phyloP scores from a whole-genome alignment of 768 basidiomycete species.

The Pulveroboletus frians region DNA sequence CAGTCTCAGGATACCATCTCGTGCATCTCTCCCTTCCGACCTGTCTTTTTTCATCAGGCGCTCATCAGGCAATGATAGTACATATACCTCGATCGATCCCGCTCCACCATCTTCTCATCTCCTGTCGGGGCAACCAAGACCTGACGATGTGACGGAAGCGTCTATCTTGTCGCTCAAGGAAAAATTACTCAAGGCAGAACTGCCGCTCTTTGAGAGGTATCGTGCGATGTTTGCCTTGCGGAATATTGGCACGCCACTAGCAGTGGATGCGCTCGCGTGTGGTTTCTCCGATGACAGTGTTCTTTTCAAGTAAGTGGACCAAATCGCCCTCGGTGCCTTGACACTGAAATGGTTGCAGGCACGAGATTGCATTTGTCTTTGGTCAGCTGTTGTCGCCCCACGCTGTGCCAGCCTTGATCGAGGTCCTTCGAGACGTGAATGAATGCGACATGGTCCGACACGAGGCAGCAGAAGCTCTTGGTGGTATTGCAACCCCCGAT shows the following conservation, averaged over 20 bases:
- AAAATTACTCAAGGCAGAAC: conserved; percentile 57
- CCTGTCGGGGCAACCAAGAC: conserved; percentile 48
- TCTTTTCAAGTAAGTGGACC: conserved; percentile 75
- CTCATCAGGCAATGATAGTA: conserved; percentile 33
- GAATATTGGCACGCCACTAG: conserved; percentile 81
- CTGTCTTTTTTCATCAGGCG: background rate
- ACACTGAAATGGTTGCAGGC: conserved; percentile 43
- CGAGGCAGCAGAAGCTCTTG: conserved; percentile 96
- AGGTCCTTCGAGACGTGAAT: conserved; percentile 60
- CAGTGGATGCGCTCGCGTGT: conserved; percentile 85
- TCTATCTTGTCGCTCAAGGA: conserved; percentile 51
- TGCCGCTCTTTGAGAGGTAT: conserved; percentile 88
- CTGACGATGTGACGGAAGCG: conserved; percentile 43
- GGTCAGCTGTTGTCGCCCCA: conserved; percentile 89
- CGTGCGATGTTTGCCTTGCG: conserved; percentile 97
- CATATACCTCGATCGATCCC: conserved; percentile 83
- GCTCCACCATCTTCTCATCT: conserved; percentile 74
- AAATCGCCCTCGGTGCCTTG: background rate
- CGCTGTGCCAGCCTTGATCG: conserved; percentile 78
- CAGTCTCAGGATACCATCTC: conserved; percentile 31
- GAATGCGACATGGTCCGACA: conserved; percentile 98
- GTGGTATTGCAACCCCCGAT: conserved; percentile 93
- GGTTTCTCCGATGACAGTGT: conserved; percentile 89
- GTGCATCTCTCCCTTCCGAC: conserved; percentile 25
- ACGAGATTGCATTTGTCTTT: conserved; percentile 98